phyloP scores from a whole-genome alignment of 331 rosid species.

The Erythrophleum ivorense region DNA sequence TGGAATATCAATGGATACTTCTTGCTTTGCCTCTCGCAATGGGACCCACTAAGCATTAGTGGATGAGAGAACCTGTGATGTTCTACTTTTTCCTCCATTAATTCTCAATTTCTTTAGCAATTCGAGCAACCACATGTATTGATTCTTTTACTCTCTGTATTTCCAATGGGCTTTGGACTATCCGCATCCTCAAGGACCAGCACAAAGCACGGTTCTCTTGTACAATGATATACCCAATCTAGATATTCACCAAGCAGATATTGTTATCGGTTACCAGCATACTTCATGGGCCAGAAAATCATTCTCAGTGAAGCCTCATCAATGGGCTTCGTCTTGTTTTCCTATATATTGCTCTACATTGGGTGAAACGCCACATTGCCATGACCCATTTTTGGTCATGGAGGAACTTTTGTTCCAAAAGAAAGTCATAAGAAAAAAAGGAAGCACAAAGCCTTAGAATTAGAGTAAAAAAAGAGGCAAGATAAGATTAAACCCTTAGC shows the following conservation, averaged over 20 bases:
- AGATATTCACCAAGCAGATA: not conserved
- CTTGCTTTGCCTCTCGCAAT: too few relatives aligned
- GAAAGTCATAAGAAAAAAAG: not conserved
- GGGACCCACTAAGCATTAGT: too few relatives aligned
- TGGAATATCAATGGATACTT: slow-evolving; percentile 55
- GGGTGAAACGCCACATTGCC: too few relatives aligned
- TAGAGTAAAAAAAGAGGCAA: not conserved
- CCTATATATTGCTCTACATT: not conserved
- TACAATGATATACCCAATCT: not conserved
- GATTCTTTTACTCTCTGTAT: not conserved
- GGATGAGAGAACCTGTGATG: too few relatives aligned
- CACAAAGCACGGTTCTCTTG: too few relatives aligned
- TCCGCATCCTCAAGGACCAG: not conserved
- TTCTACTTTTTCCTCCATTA: not conserved
- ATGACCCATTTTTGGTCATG: not conserved
- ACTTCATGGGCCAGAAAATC: not conserved
- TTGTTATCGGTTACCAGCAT: too few relatives aligned
- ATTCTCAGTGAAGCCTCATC: not conserved
- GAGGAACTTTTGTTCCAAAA: not conserved
- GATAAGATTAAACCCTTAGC: too few relatives aligned
- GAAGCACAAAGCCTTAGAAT: not conserved
- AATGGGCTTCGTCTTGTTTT: not conserved
- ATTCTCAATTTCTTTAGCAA: not conserved
- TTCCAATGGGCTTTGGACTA: not conserved
- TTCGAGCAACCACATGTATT: too few relatives aligned